Conservation (phyloP, 345 rosid genomes). For the Boechera divaricarpa region DNA sequence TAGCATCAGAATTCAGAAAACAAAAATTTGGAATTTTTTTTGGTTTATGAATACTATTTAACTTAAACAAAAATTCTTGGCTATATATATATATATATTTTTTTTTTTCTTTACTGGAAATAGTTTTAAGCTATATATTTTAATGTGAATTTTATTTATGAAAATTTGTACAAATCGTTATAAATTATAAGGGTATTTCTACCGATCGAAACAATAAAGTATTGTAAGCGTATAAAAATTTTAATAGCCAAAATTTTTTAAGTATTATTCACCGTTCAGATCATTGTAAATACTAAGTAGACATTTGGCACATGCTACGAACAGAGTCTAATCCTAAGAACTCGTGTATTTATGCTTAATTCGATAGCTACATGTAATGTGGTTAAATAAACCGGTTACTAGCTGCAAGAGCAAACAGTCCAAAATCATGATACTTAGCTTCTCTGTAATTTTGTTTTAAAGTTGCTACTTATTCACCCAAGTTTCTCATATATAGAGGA, state of each 20-base stretch:
- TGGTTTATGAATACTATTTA: no score
- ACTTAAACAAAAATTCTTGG: no score
- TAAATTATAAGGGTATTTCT: no score
- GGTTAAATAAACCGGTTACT: not conserved
- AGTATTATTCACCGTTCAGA: no score
- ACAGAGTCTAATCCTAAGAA: not conserved
- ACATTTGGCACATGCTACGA: not conserved
- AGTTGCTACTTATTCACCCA: not conserved
- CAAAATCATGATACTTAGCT: not conserved
- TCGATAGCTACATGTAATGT: not conserved
- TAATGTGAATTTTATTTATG: no score
- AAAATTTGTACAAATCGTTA: no score
- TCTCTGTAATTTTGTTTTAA: no score
- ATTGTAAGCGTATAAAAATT: no score
- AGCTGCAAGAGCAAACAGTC: not conserved
- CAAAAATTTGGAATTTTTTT: no score
- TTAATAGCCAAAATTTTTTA: no score
- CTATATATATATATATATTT: no score
- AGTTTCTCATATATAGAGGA: not conserved
- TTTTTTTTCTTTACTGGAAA: not conserved
- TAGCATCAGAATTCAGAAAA: not conserved
- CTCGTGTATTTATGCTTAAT: not conserved
- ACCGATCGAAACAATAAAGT: no score
- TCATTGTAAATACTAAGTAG: not conserved
- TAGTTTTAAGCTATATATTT: not conserved